A percentile compares a stretch with the other conserved stretches of the same genome.
phyloP scores from a whole-genome alignment of 208 protist species.

The Acanthamoeba sp. region DNA sequence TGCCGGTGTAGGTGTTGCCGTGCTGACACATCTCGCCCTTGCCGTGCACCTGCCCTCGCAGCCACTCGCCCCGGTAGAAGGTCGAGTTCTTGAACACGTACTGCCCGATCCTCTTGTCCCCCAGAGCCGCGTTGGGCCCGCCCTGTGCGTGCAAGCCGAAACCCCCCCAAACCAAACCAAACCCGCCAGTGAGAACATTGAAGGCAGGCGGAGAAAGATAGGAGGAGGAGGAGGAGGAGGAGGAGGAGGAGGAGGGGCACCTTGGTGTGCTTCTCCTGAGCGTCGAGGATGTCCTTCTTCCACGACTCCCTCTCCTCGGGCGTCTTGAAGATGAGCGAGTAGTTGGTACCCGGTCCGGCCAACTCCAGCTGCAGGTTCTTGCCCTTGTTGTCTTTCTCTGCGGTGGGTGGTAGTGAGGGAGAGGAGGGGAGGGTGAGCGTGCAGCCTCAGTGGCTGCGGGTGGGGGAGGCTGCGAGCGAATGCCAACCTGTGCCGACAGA shows the following conservation, averaged over 20 bases:
- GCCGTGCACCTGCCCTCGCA: slow-evolving; percentile 23
- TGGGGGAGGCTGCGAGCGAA: too few species aligned
- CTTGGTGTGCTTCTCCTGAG: slow-evolving; percentile 45
- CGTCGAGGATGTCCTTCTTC: slow-evolving; percentile 34
- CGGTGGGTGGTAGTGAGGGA: neutral
- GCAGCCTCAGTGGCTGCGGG: too few species aligned
- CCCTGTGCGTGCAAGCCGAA: neutral
- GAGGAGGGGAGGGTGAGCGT: neutral
- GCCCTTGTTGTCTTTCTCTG: slow-evolving; percentile 36
- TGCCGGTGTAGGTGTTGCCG: slow-evolving; percentile 29
- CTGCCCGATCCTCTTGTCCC: slow-evolving; percentile 16
- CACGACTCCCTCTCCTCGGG: slow-evolving; percentile 40
- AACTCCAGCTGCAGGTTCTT: slow-evolving; percentile 58
- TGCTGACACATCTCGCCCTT: slow-evolving; percentile 33
- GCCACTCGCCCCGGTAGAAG: slow-evolving; percentile 42
- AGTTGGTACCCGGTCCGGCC: slow-evolving; percentile 11
- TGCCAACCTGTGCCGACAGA: neutral
- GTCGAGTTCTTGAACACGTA: slow-evolving; percentile 65
- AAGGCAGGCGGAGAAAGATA: too few species aligned
- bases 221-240: too few species aligned
- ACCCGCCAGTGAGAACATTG: too few species aligned
- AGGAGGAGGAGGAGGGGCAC: neutral
- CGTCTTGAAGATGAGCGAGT: slow-evolving; percentile 54
- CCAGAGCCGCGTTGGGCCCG: slow-evolving; percentile 19
- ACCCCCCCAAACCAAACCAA: too few species aligned